Conservation (phyloP, 2,329 filamentous ascomycete genomes). For the Sclerotinia trifoliorum region DNA sequence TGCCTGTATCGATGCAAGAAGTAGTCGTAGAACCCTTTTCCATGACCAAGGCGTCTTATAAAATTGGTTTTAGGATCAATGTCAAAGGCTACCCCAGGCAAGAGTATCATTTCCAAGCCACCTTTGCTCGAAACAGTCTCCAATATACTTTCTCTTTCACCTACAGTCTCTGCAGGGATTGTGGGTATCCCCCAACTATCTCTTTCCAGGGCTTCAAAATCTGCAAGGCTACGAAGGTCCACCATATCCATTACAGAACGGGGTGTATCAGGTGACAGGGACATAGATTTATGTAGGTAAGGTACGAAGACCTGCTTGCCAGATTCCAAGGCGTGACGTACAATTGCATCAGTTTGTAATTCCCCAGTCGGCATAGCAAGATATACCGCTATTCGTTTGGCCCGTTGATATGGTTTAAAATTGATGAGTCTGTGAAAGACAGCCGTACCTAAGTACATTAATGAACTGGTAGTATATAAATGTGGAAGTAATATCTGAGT, state of each 20-base stretch:
- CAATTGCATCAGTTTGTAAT: slow-evolving; percentile 78
- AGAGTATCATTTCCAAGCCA: slow-evolving; percentile 78
- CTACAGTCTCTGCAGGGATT: slow-evolving; percentile 63
- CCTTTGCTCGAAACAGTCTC: slow-evolving; percentile 50
- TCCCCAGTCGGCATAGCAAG: slow-evolving; percentile 90
- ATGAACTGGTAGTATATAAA: slow-evolving; percentile 22
- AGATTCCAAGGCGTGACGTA: slow-evolving; percentile 70
- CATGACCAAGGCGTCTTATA: slow-evolving; percentile 81
- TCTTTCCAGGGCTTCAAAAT: slow-evolving; percentile 72
- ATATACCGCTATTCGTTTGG: slow-evolving; percentile 78
- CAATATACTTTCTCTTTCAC: slow-evolving; percentile 69
- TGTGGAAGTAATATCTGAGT: slow-evolving; percentile 14
- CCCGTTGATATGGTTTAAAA: slow-evolving; percentile 72
- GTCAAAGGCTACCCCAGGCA: slow-evolving; percentile 94
- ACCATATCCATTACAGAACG: slow-evolving; percentile 96
- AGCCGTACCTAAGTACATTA: slow-evolving; percentile 52
- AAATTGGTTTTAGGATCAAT: slow-evolving; percentile 49
- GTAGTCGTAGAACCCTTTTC: slow-evolving; percentile 95
- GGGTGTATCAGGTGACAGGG: slow-evolving; percentile 39
- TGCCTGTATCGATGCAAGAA: slow-evolving; percentile 74
- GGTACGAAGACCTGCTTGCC: slow-evolving; percentile 91
- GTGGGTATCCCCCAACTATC: slow-evolving; percentile 98
- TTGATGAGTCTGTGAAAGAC: slow-evolving; percentile 64
- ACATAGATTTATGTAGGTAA: slow-evolving; percentile 68
- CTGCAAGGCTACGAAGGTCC: slow-evolving; percentile 65